Base-by-base conservation (phyloP, 352 stramenopile species). In the Hyaloperonospora brassicae region DNA sequence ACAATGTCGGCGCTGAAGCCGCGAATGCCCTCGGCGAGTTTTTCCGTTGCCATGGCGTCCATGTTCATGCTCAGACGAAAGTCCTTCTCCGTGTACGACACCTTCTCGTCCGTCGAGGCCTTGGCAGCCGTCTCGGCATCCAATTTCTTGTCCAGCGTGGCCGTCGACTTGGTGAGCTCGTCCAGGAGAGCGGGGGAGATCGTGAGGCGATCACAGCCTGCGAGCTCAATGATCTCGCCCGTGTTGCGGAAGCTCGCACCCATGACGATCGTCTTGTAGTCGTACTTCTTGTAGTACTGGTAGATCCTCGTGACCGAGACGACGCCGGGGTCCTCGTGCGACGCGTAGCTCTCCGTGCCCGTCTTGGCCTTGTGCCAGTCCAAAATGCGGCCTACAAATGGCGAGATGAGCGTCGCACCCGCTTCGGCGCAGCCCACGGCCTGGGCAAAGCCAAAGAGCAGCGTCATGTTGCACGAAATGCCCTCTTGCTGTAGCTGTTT, bases 1-100 rank as follows among this genome's bases (percentile, higher is more conserved):
- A 97, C 83, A 55, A 98, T 98, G 76, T 99, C 97, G 13, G 76
- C 84, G 51, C 89, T 89, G 69, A 99, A 99, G 47, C 89, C 88
- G 59, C 92, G 87, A 70, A 99, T 98, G 24, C 96, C 97, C 72
- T 99, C 96, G 9, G 87, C 73, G 23, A 99, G 84, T 81, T 99
- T 99, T 58, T 98, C 95, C 24, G 84, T 97, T 44, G 94, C 96
- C 87, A 98, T 98, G 30, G 77, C 73, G 74, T 99, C 96, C 55
- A 96, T 89, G 79, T 99, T 99, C 75, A 99, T 83, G 76, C 92
- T 97, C 84, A 97, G 93, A 57, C 97, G 91, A 81, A 99, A 99
- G 12, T 79, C 81, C 61, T 93, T 97, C 78, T 99, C 97, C 39
- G 83, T 64, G 72, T 88, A 86, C 45, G 72, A 81, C n/a, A 93